These are phyloP conservation scores for Alternaria conjuncta DNA, from an alignment of 2,329 filamentous ascomycete genomes.

Conservation along the genomic window DNA sequence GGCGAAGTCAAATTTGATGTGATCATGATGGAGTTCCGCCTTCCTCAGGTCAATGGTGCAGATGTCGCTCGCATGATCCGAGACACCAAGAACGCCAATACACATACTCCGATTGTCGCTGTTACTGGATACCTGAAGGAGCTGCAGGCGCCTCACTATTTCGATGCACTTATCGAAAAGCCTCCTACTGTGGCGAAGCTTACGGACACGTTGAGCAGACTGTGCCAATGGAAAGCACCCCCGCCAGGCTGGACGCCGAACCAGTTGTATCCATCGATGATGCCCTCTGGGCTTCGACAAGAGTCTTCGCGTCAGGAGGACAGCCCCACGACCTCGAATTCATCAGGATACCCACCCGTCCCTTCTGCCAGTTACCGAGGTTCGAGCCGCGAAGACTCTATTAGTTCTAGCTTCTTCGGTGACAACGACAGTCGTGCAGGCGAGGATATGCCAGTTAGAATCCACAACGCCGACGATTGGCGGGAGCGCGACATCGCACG, in stretches of 20 bases:
- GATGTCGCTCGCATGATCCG: slow-evolving; percentile 98
- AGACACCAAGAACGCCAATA: slow-evolving; percentile 94
- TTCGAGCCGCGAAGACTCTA: slow-evolving; percentile 86
- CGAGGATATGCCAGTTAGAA: slow-evolving; percentile 78
- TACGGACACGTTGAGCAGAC: slow-evolving; percentile 81
- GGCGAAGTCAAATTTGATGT: slow-evolving; percentile 99
- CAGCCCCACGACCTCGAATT: slow-evolving; percentile 80
- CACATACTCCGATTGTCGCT: slow-evolving; percentile 91
- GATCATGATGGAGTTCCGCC: slow-evolving; percentile 96
- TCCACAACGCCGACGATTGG: slow-evolving; percentile 80
- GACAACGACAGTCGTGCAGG: slow-evolving; percentile 77
- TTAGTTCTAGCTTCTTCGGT: slow-evolving; percentile 85
- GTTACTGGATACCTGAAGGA: slow-evolving; percentile 99
- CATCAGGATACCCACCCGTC: slow-evolving; percentile 74
- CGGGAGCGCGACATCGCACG: slow-evolving; percentile 63
- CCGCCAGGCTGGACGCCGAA: slow-evolving; percentile 62
- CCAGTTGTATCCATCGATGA: slow-evolving; percentile 52
- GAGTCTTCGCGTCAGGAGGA: slow-evolving; percentile 71
- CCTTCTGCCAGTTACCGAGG: slow-evolving; percentile 78
- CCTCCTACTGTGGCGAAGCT: slow-evolving; percentile 92
- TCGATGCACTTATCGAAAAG: slow-evolving; percentile 94
- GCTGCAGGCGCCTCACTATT: slow-evolving; percentile 91
- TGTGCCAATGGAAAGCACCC: slow-evolving; percentile 93
- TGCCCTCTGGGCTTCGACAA: slow-evolving; percentile 68
- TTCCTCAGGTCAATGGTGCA: slow-evolving; percentile 92